Percentiles rank a stretch among this genome's conserved stretches.
These are phyloP conservation scores for Bigelowiella natans DNA, from an alignment of 78 protist species.

Conservation along the genomic window DNA sequence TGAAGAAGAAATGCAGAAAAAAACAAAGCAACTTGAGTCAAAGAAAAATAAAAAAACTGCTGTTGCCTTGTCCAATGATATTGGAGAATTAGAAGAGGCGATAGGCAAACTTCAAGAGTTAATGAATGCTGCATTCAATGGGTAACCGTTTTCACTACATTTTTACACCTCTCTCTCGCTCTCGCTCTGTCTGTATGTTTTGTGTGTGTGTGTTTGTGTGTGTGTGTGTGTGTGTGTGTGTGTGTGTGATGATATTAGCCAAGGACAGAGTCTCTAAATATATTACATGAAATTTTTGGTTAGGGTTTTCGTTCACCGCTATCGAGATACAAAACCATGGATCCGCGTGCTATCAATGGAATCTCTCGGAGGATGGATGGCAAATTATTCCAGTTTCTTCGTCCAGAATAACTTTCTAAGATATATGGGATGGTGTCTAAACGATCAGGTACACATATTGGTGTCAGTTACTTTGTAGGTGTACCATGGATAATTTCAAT, in stretches of 20 bases:
- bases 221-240: background rate
- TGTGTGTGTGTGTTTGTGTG: background rate
- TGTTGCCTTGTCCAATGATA: background rate
- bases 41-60: background rate
- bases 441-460: background rate
- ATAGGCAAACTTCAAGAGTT: background rate
- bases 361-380: background rate
- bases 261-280: background rate
- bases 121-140: background rate
- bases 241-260: background rate
- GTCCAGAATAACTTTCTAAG: background rate
- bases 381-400: background rate
- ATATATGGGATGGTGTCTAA: background rate
- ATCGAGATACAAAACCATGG: background rate
- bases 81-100: background rate
- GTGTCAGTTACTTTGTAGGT: too few species aligned
- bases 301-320: background rate
- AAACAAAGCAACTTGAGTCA: background rate
- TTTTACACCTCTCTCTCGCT: background rate
- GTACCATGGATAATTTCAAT: too few species aligned
- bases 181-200: background rate
- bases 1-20: background rate
- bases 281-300: background rate
- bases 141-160: background rate
- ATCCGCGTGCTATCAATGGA: background rate